Evolutionary conservation across 352 stramenopile species (phyloP), one percentile per base, ranked within the genome.

Genomic region (Pythium oligandrum): DNA sequence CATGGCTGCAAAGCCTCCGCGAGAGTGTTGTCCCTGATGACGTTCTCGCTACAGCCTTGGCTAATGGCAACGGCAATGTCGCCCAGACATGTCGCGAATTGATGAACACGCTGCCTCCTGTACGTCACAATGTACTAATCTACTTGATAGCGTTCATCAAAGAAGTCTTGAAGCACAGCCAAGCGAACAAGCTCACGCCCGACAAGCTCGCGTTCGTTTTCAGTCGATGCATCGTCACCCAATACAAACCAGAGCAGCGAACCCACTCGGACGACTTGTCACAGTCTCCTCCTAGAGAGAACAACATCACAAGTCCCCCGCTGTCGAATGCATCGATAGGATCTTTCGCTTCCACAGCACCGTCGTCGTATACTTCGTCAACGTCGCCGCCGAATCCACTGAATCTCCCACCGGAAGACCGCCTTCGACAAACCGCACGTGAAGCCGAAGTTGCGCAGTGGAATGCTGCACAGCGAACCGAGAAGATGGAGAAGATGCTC

Each of bases 71-170:
- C 32, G 75, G 88, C 76, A 81, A 94, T 87, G 69, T 87, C 72
- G 56, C 83, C 63, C 73, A 97, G 79, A 67, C 86, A 69, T 88
- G 76, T 55, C 67, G 71, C 30, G 47, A 70, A 2, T 55, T 93
- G 10, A 53, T 96, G 2, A 78, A 93, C 51, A 62, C 63, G n/a
- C 73, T 99, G n/a, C 73, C 92, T 17, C 89, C 94, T 6, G 84
- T 98, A 53, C 74, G 95, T 31, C 98, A 98, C 76, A 99, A 99
- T 69, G 81, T 97, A 5, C 93, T 99, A 44, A 89, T 99, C 10
- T 99, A 99, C 64, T 64, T 98, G 31, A 80, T 98, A 31, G 96
- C 93, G 1, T 99, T 99, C 56, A 87, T 98, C 51, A 88, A 95
- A 44, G 93, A 98, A 74, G 71, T 98, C 31, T 76, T 99, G 26